Base-by-base conservation (phyloP, 345 rosid species). In the Combretum micranthum region DNA sequence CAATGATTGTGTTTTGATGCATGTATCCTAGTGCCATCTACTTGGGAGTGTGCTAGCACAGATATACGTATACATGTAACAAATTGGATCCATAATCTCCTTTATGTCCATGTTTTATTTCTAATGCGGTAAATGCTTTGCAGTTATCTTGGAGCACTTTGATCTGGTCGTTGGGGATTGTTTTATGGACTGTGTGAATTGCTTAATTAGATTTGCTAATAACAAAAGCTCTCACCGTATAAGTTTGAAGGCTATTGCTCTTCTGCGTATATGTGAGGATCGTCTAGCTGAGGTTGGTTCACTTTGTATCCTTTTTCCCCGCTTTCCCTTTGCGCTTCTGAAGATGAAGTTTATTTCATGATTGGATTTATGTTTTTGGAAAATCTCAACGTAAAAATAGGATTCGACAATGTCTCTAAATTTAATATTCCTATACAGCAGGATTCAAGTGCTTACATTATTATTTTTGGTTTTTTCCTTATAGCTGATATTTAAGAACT, bases 171-270 rank as follows among this genome's bases (percentile, higher is more conserved):
- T 85, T 62, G 97, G 99, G 67, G 99, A 93, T 69, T 93, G 97
- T 78, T 93, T 93, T 69, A 85, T 89, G 99, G 99, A 93, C 67
- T 89, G 97, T 12, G 97, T 89, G 68, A 93, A 93, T 80, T 87
- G 97, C 78, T 96, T 93, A 63, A 93, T 93, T 66, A 81, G 97
- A 64, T 93, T 93, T 78, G 88, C 97, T 61, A 93, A 89, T 69
- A 93, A 93, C 61, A 89, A 87, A 75, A 79, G 73, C 61, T 93
- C 99, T 55, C 88, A 80, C 61, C 85, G 91, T 20, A 93, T 89
- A 78, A 89, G 99, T 75, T 76, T 89, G 80, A 93, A 93, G 85
- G 99, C 99, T 55, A 84, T 93, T 79, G 99, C 99, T 58, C 97
- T 93, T 56, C 91, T 93, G 64, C 89, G 96, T 37, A 89, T 93